Evolutionary conservation across 805 yeast species (phyloP), one percentile per base, ranked within the genome.

Genomic region (Tetrapisispora pingtungensis): DNA sequence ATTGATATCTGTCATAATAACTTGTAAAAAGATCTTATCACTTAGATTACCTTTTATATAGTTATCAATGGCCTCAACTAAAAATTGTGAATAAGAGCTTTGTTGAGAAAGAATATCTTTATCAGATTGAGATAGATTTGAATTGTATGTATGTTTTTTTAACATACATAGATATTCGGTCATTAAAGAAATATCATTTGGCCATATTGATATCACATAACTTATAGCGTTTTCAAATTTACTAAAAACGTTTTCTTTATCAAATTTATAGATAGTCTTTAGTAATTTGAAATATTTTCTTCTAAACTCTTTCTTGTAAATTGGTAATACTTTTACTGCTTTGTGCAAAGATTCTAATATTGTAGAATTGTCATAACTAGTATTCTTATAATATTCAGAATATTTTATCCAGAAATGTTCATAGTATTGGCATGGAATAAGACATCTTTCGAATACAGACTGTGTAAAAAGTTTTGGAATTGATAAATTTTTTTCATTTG

Each of bases 321-420:
- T 49, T 2, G 71, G 74, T 67, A 42, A 74, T 49, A 58, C 65
- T 63, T 45, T 61, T 47, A 46, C 70, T 56, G 82, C 88, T 51
- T 73, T 68, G 37, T 71, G 61, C 54, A 80, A 85, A 0, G 76
- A 56, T 0, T 62, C 57, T 19, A 73, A 62, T 20, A 72, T 62
- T 12, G 57, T 56, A 2, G 62, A 67, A 27, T 59, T 52, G 2
- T 27, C 10, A 12, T 14, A 12, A 7, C 33, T n/a, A 3, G 18
- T 19, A 10, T 31, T 15, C 33, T 17, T 26, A 22, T 77, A 54
- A 73, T 80, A 87, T 3, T 73, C 63, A 7, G 77, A 46, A 57
- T 83, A 89, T 44, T 72, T 72, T 15, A 77, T 55, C 97, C 97
- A 90, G 17, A 86, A 58, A 14, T 66, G 67, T 28, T 76, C 77